Evolutionary conservation across 495 filamentous ascomycete genomes (phyloP).

Genomic region (Penicillium pancosmium): DNA sequence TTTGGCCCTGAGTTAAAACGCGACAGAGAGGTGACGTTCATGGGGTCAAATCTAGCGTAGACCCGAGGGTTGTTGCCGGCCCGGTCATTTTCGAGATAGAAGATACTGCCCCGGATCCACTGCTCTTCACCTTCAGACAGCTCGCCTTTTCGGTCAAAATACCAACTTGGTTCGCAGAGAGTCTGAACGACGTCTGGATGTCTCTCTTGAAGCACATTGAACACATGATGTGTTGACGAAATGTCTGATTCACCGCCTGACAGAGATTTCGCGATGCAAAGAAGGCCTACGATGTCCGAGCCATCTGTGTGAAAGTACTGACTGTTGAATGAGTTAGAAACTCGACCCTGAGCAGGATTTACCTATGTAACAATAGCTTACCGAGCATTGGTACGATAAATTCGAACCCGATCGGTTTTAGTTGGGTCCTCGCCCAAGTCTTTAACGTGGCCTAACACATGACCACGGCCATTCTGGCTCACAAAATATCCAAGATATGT

Average conservation of each 20-base stretch:
- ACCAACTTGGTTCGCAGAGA: constrained; percentile 74
- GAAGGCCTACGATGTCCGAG: constrained; percentile 74
- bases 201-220: constrained; percentile 70
- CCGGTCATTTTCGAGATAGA: constrained; percentile 65
- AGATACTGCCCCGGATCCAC: constrained; percentile 69
- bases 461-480: constrained; percentile 83
- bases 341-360: not conserved
- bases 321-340: constrained; percentile 23
- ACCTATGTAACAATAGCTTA: constrained; percentile 33
- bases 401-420: constrained; percentile 80
- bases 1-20: constrained; percentile 59
- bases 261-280: constrained; percentile 74
- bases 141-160: constrained; percentile 89
- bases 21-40: constrained; percentile 64
- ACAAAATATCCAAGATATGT: constrained; percentile 84
- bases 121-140: constrained; percentile 66
- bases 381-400: constrained; percentile 86
- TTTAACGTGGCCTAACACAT: constrained; percentile 89
- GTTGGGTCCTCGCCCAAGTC: constrained; percentile 82
- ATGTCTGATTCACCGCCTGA: constrained; percentile 84
- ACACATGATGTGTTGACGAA: constrained; percentile 72
- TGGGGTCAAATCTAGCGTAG: constrained; percentile 63
- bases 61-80: constrained; percentile 38
- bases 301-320: constrained; percentile 84
- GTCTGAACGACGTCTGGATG: constrained; percentile 74